A percentile compares a stretch with the other conserved stretches of the same genome.
These are phyloP conservation scores for Globisporangium takayamanum DNA, from an alignment of 352 stramenopile species.

Conservation along the genomic window DNA sequence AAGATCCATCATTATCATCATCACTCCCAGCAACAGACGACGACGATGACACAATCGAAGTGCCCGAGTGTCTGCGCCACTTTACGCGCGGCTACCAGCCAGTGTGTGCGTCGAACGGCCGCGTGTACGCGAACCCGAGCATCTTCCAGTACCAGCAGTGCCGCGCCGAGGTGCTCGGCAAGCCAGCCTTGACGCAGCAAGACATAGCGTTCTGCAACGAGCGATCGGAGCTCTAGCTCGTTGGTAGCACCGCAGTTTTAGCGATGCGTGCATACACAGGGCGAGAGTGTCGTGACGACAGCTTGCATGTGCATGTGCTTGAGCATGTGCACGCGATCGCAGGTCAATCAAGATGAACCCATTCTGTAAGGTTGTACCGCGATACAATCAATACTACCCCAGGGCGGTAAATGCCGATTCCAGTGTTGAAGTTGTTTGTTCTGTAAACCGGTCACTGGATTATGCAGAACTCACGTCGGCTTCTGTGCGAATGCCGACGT, in stretches of 20 bases:
- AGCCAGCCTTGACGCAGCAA: conserved; percentile 22
- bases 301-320: neutral
- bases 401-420: too few relatives aligned
- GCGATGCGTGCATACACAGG: neutral
- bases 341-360: too few relatives aligned
- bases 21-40: neutral
- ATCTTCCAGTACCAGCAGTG: conserved; percentile 56
- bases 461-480: neutral
- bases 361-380: too few relatives aligned
- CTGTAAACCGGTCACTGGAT: neutral
- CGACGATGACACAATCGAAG: conserved; percentile 5
- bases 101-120: conserved; percentile 53
- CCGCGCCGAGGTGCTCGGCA: conserved; percentile 24
- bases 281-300: neutral
- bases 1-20: neutral
- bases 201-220: conserved; percentile 42
- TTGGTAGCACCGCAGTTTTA: neutral
- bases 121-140: conserved; percentile 44
- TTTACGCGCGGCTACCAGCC: conserved; percentile 46
- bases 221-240: conserved; percentile 16
- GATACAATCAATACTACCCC: too few relatives aligned
- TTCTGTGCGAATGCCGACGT: neutral
- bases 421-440: neutral
- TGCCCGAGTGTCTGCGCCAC: conserved; percentile 26
- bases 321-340: too few relatives aligned